Base-by-base conservation (phyloP, 345 rosid genomes). In the Eucalyptus pauciflora region DNA sequence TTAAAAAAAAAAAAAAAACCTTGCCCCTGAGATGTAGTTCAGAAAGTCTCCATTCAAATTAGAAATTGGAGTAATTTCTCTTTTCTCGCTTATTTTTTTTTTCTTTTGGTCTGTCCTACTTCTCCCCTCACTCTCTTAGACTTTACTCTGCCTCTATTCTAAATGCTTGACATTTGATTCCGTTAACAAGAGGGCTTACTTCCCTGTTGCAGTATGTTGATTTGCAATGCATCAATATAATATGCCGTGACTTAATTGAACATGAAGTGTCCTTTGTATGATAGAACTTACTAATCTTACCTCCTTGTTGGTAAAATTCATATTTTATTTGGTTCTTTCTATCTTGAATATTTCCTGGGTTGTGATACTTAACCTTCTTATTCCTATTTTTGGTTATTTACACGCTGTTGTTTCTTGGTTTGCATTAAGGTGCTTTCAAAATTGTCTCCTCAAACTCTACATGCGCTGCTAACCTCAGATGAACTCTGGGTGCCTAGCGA, bases 401-500 rank as follows among this genome's bases (percentile, higher is more conserved):
- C 27, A 50, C 5, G 29, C 49, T 86, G 46, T 86, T 64, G 45
- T 41, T 62, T 85, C 54, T 15, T 45, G 29, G 37, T 69, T 49
- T 89, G 86, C 52, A 27, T 31, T 76, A 86, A 97, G 99, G 96
- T 97, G 91, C 98, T 97, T 88, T 96, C 99, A 71, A 97, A 95
- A 90, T 95, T 96, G 92, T 96, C 99, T 52, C 93, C 98, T 87
- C 98, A 96, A 92, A 96, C 99, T 89, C 90, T 96, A 92, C 98
- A 93, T 93, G 97, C 99, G 43, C 93, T 97, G 94, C 93, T 96
- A 92, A 97, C 99, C 50, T 96, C 99, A 69, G 98, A 97, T 93
- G 98, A 96, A 91, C 89, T 97, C 62, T 97, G 99, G 99, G 96
- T 97, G 86, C 95, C 96, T 54, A 96, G 94, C 87, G 99, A 97